phyloP scores from a whole-genome alignment of 352 stramenopile genomes.

The Aphanomyces invadans region DNA sequence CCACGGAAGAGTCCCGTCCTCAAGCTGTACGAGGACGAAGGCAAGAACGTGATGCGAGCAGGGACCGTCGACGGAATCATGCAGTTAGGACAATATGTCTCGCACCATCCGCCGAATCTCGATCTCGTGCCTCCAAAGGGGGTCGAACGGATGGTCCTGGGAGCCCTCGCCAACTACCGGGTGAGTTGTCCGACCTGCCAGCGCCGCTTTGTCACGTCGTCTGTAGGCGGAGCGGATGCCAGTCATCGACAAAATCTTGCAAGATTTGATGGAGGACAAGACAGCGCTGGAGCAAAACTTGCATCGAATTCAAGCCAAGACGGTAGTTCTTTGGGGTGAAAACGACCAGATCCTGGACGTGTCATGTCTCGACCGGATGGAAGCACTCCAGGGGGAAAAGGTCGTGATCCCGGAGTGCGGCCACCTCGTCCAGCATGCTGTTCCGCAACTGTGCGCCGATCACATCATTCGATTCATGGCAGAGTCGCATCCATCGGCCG shows the following conservation, averaged over 20 bases:
- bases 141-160: background rate
- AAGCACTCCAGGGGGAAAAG: constrained; percentile 38
- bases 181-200: constrained; percentile 24
- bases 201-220: background rate
- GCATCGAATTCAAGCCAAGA: constrained; percentile 44
- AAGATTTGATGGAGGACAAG: constrained; percentile 40
- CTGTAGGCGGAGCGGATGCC: constrained; percentile 37
- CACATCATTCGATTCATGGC: constrained; percentile 57
- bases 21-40: constrained; percentile 46
- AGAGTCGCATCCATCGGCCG: no score
- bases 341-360: constrained; percentile 65
- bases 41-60: constrained; percentile 56
- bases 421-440: constrained; percentile 60
- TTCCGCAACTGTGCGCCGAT: constrained; percentile 38
- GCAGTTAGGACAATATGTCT: constrained; percentile 45
- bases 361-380: constrained; percentile 51
- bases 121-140: constrained; percentile 1
- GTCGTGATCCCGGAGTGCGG: constrained; percentile 56
- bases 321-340: constrained; percentile 64
- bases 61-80: constrained; percentile 47
- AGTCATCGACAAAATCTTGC: constrained; percentile 54
- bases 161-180: constrained; percentile 31
- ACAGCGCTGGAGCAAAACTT: constrained; percentile 54
- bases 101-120: constrained; percentile 25
- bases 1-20: constrained; percentile 46